Base-by-base conservation (phyloP, 345 rosid genomes). In the Pistacia integerrima region DNA sequence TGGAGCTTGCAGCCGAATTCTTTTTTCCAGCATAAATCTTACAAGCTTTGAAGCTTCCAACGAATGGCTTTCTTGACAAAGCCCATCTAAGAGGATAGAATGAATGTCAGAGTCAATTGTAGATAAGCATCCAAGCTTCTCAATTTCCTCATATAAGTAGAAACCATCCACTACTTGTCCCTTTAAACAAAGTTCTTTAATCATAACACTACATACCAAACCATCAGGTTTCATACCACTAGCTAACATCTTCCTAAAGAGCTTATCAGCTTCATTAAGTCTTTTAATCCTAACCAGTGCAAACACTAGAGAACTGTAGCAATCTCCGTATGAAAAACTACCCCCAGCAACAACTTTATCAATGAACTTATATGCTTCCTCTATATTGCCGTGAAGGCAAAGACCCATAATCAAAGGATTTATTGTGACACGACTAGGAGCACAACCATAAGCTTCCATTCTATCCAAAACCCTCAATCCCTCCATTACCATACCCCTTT, bases 41-140 rank as follows among this genome's bases (percentile, higher is more conserved):
- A 78, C 92, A 73, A 90, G 87, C 82, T 77, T 89, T 38, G 77
- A 80, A 76, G 97, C 94, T 89, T 94, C 97, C 72, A 71, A 74
- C 20, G 77, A 79, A 79, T 81, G 73, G 56, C 80, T 74, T 25
- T 78, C 75, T 86, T 86, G 77, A 75, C 81, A 90, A 64, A 94
- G 91, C 77, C 91, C 83, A 13, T 61, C 76, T 66, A 93, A 80
- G 62, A 93, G 93, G 78, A 80, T 67, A 22, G 93, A 85, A 71
- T 80, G 85, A 33, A 88, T 77, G 80, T 92, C 88, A 25, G 25
- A 85, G 75, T 91, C 98, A 49, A 94, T 80, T 44, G 89, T 76
- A 55, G 87, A 78, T 18, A 69, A 49, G 65, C 63, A 82, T 54
- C 82, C 86, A 66, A 69, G 82, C 80, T 85, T 93, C 80, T 84